Evolutionary conservation across 1,284 basidiomycete species (phyloP).

Genomic region (Rugiboletus extremiorientalis): DNA sequence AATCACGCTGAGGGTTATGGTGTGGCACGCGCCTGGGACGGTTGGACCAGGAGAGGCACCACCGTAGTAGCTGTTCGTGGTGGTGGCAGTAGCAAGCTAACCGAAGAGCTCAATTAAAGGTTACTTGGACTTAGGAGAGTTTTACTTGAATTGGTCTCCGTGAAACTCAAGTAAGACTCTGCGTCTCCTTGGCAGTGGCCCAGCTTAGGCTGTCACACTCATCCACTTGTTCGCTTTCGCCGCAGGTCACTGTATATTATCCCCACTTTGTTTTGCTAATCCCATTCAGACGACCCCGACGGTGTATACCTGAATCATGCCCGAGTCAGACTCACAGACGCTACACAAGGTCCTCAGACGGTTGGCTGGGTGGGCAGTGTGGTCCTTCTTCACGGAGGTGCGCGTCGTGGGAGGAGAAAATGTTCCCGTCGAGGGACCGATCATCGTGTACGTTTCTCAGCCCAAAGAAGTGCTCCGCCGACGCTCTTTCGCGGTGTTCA

Average conservation of each 20-base stretch:
- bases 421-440: slow-evolving; percentile 80
- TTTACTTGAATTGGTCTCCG: slow-evolving; percentile 12
- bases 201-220: background rate
- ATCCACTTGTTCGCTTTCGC: background rate
- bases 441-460: slow-evolving; percentile 75
- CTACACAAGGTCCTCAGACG: slow-evolving; percentile 65
- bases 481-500: slow-evolving; percentile 1
- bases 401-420: slow-evolving; percentile 83
- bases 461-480: background rate
- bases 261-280: slow-evolving; percentile 1
- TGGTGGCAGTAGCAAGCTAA: background rate
- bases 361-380: slow-evolving; percentile 71
- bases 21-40: too few relatives aligned
- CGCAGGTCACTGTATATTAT: slow-evolving; percentile 11
- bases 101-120: background rate
- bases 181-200: background rate
- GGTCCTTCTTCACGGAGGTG: slow-evolving; percentile 86
- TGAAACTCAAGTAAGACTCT: slow-evolving; percentile 9
- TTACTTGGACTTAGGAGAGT: background rate
- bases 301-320: slow-evolving; percentile 4
- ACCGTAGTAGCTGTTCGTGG: background rate
- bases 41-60: too few relatives aligned
- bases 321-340: slow-evolving; percentile 40
- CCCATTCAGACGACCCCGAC: slow-evolving; percentile 4
- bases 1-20: background rate